Conservation (phyloP, 176 grass and related monocot species). For the Eleusine indica region DNA sequence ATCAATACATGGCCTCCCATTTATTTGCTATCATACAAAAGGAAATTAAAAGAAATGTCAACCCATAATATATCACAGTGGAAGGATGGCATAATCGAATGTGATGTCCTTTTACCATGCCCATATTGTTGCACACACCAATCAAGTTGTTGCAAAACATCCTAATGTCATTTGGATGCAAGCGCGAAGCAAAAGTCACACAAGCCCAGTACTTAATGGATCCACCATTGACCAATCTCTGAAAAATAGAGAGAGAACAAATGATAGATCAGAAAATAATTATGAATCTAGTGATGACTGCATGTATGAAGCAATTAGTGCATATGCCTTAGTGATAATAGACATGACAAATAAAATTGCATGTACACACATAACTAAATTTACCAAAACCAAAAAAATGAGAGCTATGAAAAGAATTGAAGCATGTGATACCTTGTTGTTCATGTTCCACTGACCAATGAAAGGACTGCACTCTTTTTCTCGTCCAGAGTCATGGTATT, state of each 20-base stretch:
- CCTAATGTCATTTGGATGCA: conserved; percentile 31
- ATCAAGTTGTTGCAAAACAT: conserved; percentile 49
- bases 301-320: not conserved
- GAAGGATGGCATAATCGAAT: no score
- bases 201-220: conserved; percentile 55
- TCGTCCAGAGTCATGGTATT: conserved; percentile 78
- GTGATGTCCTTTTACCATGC: conserved; percentile 49
- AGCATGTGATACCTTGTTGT: conserved; percentile 59
- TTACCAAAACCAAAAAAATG: not conserved
- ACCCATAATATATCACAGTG: not conserved
- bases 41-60: not conserved
- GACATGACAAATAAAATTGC: not conserved
- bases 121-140: conserved; percentile 45
- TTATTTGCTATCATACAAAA: conserved; percentile 33
- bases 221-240: conserved; percentile 62
- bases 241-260: not conserved
- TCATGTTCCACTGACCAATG: conserved; percentile 93
- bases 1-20: conserved; percentile 45
- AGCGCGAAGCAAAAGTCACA: conserved; percentile 48
- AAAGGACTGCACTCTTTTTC: conserved; percentile 61
- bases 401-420: not conserved
- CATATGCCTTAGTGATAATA: not conserved
- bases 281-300: not conserved
- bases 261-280: not conserved
- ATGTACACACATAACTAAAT: not conserved